Percentiles rank a stretch among this genome's conserved stretches.
phyloP scores from a whole-genome alignment of 2,329 filamentous ascomycete genomes.

The Rhynchosporium graminicola region DNA sequence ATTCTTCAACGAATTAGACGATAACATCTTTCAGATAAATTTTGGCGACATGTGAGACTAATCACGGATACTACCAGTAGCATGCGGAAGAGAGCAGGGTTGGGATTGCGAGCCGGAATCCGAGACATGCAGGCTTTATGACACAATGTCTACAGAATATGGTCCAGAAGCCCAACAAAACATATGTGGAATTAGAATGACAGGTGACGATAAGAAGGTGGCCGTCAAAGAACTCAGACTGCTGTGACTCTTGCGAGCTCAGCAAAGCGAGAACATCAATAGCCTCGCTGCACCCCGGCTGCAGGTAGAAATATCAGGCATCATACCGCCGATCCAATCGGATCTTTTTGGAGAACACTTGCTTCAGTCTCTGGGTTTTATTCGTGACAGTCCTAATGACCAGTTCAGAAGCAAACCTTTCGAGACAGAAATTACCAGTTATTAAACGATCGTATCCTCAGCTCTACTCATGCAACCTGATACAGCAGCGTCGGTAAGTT shows the following conservation, averaged over 20 bases:
- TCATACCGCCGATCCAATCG: background rate
- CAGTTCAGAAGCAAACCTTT: background rate
- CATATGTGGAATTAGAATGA: background rate
- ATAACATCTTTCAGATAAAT: background rate
- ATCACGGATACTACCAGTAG: background rate
- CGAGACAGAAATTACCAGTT: too few species aligned
- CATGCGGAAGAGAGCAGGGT: conserved; percentile 5
- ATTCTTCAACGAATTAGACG: background rate
- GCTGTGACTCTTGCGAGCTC: background rate
- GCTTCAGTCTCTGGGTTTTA: too few species aligned
- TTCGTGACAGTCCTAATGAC: background rate
- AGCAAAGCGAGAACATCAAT: background rate
- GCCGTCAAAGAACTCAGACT: background rate
- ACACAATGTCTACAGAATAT: background rate
- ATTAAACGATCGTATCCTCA: background rate
- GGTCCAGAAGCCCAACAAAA: background rate
- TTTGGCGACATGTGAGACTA: background rate
- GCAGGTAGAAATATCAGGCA: background rate
- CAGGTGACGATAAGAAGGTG: background rate
- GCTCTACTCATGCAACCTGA: background rate
- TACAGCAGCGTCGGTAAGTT: background rate
- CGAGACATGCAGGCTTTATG: background rate
- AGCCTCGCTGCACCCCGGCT: background rate
- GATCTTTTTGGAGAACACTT: background rate
- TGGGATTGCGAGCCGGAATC: background rate